Evolutionary conservation across 352 stramenopile species (phyloP).

Genomic region (Phytophthora vignae): DNA sequence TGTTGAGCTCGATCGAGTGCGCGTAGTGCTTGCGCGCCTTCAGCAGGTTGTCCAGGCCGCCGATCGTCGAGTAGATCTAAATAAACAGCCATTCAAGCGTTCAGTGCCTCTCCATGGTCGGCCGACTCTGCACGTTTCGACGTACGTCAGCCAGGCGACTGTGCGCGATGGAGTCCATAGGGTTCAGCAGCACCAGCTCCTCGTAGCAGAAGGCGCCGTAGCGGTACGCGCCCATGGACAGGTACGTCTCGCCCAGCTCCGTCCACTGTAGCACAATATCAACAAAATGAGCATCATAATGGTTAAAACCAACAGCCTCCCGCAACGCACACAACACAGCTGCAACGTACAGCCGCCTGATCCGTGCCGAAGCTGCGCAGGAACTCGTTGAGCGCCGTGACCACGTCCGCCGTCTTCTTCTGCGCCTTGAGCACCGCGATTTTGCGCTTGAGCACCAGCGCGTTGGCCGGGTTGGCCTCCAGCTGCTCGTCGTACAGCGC

Average conservation of each 20-base stretch:
- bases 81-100: background rate
- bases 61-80: constrained; percentile 72
- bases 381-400: constrained; percentile 67
- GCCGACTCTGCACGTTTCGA: constrained; percentile 9
- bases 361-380: constrained; percentile 71
- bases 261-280: constrained; percentile 51
- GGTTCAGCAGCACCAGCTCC: constrained; percentile 75
- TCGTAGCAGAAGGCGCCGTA: constrained; percentile 82
- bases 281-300: constrained; percentile 5
- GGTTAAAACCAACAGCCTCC: constrained; percentile 2
- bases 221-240: constrained; percentile 57
- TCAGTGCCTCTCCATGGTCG: background rate
- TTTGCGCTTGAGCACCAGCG: constrained; percentile 69
- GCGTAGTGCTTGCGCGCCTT: constrained; percentile 77
- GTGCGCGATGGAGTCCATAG: constrained; percentile 71
- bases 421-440: constrained; percentile 74
- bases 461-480: constrained; percentile 64
- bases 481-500: constrained; percentile 69
- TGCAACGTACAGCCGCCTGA: constrained; percentile 45
- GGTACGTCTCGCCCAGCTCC: constrained; percentile 68
- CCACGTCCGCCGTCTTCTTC: constrained; percentile 61
- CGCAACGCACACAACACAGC: background rate
- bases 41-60: constrained; percentile 63
- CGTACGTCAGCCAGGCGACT: constrained; percentile 67
- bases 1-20: constrained; percentile 75